Conservation (phyloP, 2,329 filamentous ascomycete genomes). For the Aurifilum marmelostoma region DNA sequence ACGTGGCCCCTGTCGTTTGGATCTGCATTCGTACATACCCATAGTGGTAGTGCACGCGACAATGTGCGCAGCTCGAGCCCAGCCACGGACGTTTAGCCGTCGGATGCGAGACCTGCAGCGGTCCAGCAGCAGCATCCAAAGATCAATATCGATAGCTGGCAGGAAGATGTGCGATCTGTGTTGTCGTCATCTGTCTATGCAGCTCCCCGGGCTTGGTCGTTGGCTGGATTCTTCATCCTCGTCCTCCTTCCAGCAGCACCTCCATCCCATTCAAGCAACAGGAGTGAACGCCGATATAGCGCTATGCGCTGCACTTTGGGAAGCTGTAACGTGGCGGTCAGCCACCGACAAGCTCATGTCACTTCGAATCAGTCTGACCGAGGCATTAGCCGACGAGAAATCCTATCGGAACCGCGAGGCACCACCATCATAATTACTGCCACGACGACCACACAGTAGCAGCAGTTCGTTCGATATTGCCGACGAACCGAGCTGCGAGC, state of each 20-base stretch:
- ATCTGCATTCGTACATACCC: slow-evolving; percentile 1
- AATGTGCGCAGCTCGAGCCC: not conserved
- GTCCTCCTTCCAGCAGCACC: not conserved
- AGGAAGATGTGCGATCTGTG: not conserved
- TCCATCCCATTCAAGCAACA: not conserved
- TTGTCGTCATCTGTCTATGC: not conserved
- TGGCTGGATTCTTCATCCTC: not conserved
- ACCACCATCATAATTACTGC: not conserved
- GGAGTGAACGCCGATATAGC: not conserved
- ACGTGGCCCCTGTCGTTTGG: not conserved
- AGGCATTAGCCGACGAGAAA: slow-evolving; percentile 4
- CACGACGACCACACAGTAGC: not conserved
- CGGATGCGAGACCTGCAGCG: slow-evolving; percentile 1
- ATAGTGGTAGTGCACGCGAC: not conserved
- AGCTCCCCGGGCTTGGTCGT: not conserved
- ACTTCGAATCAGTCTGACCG: not conserved
- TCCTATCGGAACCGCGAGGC: slow-evolving; percentile 3
- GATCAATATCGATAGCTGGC: not conserved
- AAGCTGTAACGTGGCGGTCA: slow-evolving; percentile 9
- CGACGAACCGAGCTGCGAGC: not conserved
- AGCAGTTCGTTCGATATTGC: not conserved
- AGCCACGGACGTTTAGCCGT: not conserved
- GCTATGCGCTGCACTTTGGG: not conserved
- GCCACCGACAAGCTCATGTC: not conserved
- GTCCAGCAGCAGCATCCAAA: not conserved